Evolutionary conservation across 2,329 filamentous ascomycete genomes (phyloP).

Genomic region (Colletotrichum caudatum): DNA sequence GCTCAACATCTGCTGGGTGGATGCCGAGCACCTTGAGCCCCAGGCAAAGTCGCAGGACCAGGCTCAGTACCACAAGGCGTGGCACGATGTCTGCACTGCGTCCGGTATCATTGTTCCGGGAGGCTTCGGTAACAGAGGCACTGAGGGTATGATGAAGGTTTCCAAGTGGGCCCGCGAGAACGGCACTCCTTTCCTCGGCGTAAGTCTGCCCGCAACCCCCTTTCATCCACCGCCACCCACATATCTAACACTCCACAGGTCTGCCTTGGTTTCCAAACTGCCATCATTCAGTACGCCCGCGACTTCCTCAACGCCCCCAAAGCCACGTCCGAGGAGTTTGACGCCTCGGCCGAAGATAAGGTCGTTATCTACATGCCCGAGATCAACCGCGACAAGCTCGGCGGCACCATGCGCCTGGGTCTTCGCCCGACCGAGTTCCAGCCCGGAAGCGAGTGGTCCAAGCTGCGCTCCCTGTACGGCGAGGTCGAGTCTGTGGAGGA

Average conservation of each 20-base stretch:
- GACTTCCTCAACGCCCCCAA: slow-evolving; percentile 74
- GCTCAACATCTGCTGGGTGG: slow-evolving; percentile 85
- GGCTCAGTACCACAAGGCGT: slow-evolving; percentile 84
- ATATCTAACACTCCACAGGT: slow-evolving; percentile 57
- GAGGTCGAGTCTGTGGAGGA: slow-evolving; percentile 69
- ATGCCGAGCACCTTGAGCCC: slow-evolving; percentile 85
- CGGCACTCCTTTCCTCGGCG: slow-evolving; percentile 83
- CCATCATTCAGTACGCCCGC: slow-evolving; percentile 89
- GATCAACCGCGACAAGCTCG: slow-evolving; percentile 78
- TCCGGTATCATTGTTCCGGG: slow-evolving; percentile 75
- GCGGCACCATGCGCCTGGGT: slow-evolving; percentile 89
- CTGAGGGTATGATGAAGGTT: slow-evolving; percentile 89
- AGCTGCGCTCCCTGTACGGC: slow-evolving; percentile 81
- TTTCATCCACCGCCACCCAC: not conserved
- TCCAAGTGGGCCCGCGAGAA: slow-evolving; percentile 89
- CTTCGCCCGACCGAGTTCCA: slow-evolving; percentile 82
- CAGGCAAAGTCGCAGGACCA: slow-evolving; percentile 71
- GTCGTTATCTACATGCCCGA: slow-evolving; percentile 96
- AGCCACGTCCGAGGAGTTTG: slow-evolving; percentile 69
- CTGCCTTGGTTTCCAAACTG: slow-evolving; percentile 92
- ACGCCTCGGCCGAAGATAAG: slow-evolving; percentile 69
- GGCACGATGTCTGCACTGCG: slow-evolving; percentile 82
- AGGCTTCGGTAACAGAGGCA: slow-evolving; percentile 85
- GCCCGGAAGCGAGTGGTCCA: slow-evolving; percentile 79
- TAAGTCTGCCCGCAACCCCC: not conserved